Base-by-base conservation (phyloP, 139 green algal species). In the Deuterostichococcus epilithicus region DNA sequence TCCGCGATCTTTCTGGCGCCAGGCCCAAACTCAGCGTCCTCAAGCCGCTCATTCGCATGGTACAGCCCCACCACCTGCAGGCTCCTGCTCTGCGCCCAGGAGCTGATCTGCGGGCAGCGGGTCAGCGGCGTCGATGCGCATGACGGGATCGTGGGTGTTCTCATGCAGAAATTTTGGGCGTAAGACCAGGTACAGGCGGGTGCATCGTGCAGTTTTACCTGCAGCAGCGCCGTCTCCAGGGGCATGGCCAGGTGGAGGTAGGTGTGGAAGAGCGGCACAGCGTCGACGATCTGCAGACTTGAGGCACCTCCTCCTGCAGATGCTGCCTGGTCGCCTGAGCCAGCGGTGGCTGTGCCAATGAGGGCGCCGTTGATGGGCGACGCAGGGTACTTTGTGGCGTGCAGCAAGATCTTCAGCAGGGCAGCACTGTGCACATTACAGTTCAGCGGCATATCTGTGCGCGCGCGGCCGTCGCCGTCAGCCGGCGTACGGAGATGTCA, bases 1-100 rank as follows among this genome's bases (percentile, higher is more conserved):
- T 93, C 88, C 30, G 86, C 89, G 28, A 94, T 80, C 18, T 85
- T 90, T 5, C 79, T 76, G 1, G 80, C 84, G 18, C 76, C 58
- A 26, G 76, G 44, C 5, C 82, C 75, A n/a, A 95, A 80, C 44
- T 94, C 85, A 18, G 59, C 37, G 44, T 94, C 87, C 1, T 75
- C 72, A 1, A 88, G 75, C 26, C 74, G 82, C 63, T 91, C 86
- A 52, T 94, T 93, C 30, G 73, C 83, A 68, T 95, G 88, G 78
- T 95, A 95, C 80, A 93, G 93, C 18, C 91, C 91, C 0, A 95
- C 80, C 35, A 94, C 69, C n/a, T 78, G n/a, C 23, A 86, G 73
- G 23, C 71, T 72, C 63, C 60, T 81, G 47, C 65, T 82, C 66
- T 39, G 76, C 20, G 52, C 52, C 52, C 52, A 63, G 3, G 52